Evolutionary conservation across 225 moss, liverwort and hornwort species (phyloP), one percentile per base, ranked within the genome.

Genomic region (Rhytidiadelphus loreus): DNA sequence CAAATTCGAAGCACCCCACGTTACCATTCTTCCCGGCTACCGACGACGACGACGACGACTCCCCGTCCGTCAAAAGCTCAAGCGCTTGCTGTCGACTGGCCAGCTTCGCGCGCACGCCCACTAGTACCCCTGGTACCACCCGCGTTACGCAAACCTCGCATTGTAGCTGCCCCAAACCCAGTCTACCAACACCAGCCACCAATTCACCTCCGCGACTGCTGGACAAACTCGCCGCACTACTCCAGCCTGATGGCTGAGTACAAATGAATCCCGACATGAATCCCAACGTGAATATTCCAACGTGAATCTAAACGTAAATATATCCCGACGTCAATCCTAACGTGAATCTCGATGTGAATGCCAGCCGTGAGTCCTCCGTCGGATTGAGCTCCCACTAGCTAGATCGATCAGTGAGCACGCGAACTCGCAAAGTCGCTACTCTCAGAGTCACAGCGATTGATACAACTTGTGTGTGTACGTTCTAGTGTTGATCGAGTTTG

Each of bases 1-100:
- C 77, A 30, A 92, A 85, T 86, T 91, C 88, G 68, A 94, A 87
- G 77, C 84, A 86, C 74, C 60, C 53, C 65, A 76, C 19, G 26
- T 78, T 66, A 26, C 64, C 61, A 16, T 44, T 75, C 78, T 72
- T 69, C 83, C 64, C 77, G 41, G 41, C 64, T 16, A 68, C 68
- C 33, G 55, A 22, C 76, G 72, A 44, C 43, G 74, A 24, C 69
- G 83, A 23, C 46, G 85, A 28, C 60, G 73, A 52, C 41, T 55
- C 64, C 11, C 53, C 86, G 12, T 77, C 64, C 64, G 77, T 86
- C 65, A 77, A 32, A 22, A 41, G 32, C 86, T 86, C n/a, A 16
- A 53, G 50, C 39, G 76, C 76, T 35, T 50, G 76, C 39, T 76
- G 77, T 30, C 76, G 74, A 53, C 55, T 77, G 52, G 86, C 77